These are phyloP conservation scores for Piromyces sp. DNA, from an alignment of 192 early-diverging fungal species.

Conservation along the genomic window DNA sequence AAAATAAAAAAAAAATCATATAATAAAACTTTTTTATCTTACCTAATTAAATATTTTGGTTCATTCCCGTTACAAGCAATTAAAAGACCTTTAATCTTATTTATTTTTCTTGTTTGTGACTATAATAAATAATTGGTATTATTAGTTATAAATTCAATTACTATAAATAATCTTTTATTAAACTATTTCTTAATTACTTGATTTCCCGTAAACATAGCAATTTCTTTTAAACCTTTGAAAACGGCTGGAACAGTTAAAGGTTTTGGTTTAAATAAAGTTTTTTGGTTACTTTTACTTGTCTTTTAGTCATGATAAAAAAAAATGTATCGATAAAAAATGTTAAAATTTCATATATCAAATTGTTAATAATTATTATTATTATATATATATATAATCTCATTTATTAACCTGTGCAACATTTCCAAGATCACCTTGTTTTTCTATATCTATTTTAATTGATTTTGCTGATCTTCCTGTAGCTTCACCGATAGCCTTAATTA, in stretches of 20 bases:
- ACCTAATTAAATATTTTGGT: constrained; percentile 74
- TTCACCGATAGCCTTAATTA: constrained; percentile 84
- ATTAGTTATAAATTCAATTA: no score
- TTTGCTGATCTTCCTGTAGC: constrained; percentile 60
- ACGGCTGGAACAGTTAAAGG: constrained; percentile 61
- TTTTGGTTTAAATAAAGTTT: constrained; percentile 65
- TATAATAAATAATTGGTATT: constrained; percentile 13
- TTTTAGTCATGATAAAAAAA: no score
- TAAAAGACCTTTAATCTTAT: constrained; percentile 57
- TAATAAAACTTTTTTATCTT: no score
- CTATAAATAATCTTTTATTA: no score
- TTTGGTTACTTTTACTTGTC: constrained; percentile 60
- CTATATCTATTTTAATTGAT: constrained; percentile 65
- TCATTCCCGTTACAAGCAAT: constrained; percentile 59
- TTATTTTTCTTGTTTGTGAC: constrained; percentile 61
- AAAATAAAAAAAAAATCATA: no score
- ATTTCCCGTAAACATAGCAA: constrained; percentile 62
- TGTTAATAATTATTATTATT: no score
- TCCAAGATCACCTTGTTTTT: constrained; percentile 72
- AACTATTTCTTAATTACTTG: constrained; percentile 30
- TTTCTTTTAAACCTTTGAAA: constrained; percentile 70
- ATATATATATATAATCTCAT: no score
- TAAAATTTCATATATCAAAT: no score
- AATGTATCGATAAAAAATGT: no score
- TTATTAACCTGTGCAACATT: constrained; percentile 56